Base-by-base conservation (phyloP, 2,329 filamentous ascomycete genomes). In the Microsporum audouinii region DNA sequence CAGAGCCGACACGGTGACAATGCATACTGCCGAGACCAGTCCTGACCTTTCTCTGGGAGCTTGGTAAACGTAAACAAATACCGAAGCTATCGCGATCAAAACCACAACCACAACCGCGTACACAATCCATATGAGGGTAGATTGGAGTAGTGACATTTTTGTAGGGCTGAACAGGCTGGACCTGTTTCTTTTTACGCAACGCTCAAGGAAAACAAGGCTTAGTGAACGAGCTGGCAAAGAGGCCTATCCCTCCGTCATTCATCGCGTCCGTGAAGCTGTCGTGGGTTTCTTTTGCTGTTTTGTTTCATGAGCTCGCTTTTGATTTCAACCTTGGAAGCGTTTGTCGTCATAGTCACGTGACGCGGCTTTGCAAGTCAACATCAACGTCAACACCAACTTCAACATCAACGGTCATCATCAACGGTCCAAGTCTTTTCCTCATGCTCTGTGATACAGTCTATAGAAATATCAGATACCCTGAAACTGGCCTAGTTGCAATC, bases 1-100 rank as follows among this genome's bases (percentile, higher is more conserved):
- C 34, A 99, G 83, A 6, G 88, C 83, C 7, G 91, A 91, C 53
- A 96, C 81, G 60, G 91, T 94, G 75, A 96, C 78, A 67, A 95
- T 91, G 72, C 89, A 89, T 68, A 96, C 88, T 59, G 85, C 80
- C 63, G 87, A 95, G 63, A 97, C 90, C 57, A 88, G 80, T 43
- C 84, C 82, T 27, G 90, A 94, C 64, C 94, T 86, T 62, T 97
- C 92, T 68, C 88, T 85, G 38, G 91, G 88, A 8, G 88, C 86
- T 73, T 97, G 92, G 81, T 95, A 97, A 67, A 89, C 84, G 75
- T 92, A 92, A 64, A 94, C 90, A 66, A 95, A 96, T 69, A 95
- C 83, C 64, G 86, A 83, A 60, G 91, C 87, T 62, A 90, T 86
- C 65, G 87, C 77, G 58, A 95, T 82, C 64, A 92, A 84, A 60